Evolutionary conservation across 805 yeast species (phyloP).

Genomic region (Pichia occidentalis): DNA sequence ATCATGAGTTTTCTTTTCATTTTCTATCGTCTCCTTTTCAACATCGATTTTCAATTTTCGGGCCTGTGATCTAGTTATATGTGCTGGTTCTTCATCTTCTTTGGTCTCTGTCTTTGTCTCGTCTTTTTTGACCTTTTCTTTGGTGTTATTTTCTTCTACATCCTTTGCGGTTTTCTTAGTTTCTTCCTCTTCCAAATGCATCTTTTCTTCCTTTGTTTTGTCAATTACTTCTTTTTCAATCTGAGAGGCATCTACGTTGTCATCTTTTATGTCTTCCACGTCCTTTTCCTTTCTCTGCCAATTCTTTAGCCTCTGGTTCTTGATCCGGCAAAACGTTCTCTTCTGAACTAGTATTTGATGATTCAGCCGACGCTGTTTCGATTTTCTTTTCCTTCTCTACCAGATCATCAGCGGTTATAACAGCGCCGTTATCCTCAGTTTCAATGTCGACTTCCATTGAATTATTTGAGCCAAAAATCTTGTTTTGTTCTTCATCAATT

Average conservation of each 20-base stretch:
- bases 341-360: no score
- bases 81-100: slow-evolving; percentile 12
- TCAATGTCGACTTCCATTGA: not conserved
- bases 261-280: no score
- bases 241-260: no score
- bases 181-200: not conserved
- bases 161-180: not conserved
- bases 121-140: slow-evolving; percentile 1
- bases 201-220: not conserved
- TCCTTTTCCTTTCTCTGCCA: not conserved
- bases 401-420: not conserved
- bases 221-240: not conserved
- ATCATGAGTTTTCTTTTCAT: slow-evolving; percentile 6
- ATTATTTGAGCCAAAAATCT: slow-evolving; percentile 1
- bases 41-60: slow-evolving; percentile 6
- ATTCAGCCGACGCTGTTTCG: no score
- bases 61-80: slow-evolving; percentile 11
- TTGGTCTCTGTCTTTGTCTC: not conserved
- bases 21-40: slow-evolving; percentile 10
- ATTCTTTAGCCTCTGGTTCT: not conserved
- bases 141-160: not conserved
- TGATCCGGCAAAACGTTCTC: no score
- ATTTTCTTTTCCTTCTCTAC: not conserved
- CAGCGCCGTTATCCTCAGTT: not conserved
- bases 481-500: slow-evolving; percentile 11